phyloP scores from a whole-genome alignment of 208 protist genomes.

The Leishmania tarentolae region DNA sequence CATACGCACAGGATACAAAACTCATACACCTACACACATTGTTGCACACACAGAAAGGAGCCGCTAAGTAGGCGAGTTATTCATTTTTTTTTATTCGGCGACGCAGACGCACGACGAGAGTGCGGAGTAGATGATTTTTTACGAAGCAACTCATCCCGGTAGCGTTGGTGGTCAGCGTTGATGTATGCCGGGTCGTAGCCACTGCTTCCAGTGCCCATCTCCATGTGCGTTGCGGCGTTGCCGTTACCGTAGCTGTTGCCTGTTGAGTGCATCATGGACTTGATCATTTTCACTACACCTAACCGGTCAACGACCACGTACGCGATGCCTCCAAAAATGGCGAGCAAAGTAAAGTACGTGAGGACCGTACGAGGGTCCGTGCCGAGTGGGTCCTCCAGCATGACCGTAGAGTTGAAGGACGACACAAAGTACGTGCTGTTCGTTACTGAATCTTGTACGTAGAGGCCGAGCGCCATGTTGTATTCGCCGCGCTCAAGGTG shows the following conservation, averaged over 20 bases:
- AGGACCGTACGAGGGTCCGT: constrained; percentile 84
- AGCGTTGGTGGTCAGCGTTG: constrained; percentile 75
- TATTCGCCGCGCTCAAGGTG: constrained; percentile 81
- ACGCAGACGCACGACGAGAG: constrained; percentile 28
- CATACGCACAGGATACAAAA: background rate
- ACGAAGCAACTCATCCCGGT: constrained; percentile 68
- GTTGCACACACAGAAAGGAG: background rate
- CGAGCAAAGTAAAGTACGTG: constrained; percentile 81
- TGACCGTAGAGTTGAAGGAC: constrained; percentile 79
- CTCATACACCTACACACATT: background rate
- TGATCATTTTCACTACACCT: constrained; percentile 53
- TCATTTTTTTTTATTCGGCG: constrained; percentile 50
- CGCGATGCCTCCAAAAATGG: constrained; percentile 47
- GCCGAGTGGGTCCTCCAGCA: constrained; percentile 63
- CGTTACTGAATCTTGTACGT: constrained; percentile 59
- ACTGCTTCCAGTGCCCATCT: constrained; percentile 46
- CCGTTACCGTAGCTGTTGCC: constrained; percentile 6
- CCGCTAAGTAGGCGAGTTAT: background rate
- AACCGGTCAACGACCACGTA: constrained; percentile 56
- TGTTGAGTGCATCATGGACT: constrained; percentile 10
- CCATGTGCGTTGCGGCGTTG: constrained; percentile 17
- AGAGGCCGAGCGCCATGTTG: constrained; percentile 83
- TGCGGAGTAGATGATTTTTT: constrained; percentile 43
- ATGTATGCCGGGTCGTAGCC: constrained; percentile 85
- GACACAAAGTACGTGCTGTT: constrained; percentile 72